These are phyloP conservation scores for Hyphodiscus sp. DNA, from an alignment of 2,329 filamentous ascomycete genomes.

Conservation along the genomic window DNA sequence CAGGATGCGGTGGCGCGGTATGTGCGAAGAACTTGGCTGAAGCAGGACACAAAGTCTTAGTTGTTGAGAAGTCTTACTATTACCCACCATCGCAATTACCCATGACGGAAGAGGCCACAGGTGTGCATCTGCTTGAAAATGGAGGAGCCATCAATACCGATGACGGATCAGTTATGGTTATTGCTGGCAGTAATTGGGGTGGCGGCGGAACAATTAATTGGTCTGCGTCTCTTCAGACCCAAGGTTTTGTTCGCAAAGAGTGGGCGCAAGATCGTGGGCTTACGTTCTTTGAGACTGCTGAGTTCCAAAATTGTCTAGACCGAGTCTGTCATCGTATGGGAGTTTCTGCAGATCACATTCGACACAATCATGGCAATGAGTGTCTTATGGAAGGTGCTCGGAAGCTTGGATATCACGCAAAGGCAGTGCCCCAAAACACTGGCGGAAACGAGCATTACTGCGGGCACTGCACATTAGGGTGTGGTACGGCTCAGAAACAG, in stretches of 20 bases:
- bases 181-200: constrained; percentile 71
- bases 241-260: constrained; percentile 70
- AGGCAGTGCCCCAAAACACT: constrained; percentile 72
- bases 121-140: constrained; percentile 62
- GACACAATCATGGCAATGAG: constrained; percentile 67
- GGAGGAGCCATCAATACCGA: constrained; percentile 51
- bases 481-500: constrained; percentile 65
- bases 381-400: constrained; percentile 68
- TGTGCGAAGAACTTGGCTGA: constrained; percentile 74
- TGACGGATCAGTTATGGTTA: constrained; percentile 51
- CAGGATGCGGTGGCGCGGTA: constrained; percentile 79
- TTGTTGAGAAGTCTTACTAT: constrained; percentile 78
- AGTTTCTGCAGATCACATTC: constrained; percentile 56
- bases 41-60: constrained; percentile 67
- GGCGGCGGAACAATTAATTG: constrained; percentile 88
- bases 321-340: constrained; percentile 75
- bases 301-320: constrained; percentile 75
- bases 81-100: constrained; percentile 67
- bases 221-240: constrained; percentile 60
- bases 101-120: constrained; percentile 58
- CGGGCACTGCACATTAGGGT: constrained; percentile 56
- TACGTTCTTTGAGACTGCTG: constrained; percentile 64
- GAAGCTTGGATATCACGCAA: constrained; percentile 66
- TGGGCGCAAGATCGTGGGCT: constrained; percentile 66
- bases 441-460: constrained; percentile 69